A percentile compares a stretch with the other conserved stretches of the same genome.
Conservation (phyloP, 2,329 filamentous ascomycete genomes). For the Neophaeococcomyces aloes region DNA sequence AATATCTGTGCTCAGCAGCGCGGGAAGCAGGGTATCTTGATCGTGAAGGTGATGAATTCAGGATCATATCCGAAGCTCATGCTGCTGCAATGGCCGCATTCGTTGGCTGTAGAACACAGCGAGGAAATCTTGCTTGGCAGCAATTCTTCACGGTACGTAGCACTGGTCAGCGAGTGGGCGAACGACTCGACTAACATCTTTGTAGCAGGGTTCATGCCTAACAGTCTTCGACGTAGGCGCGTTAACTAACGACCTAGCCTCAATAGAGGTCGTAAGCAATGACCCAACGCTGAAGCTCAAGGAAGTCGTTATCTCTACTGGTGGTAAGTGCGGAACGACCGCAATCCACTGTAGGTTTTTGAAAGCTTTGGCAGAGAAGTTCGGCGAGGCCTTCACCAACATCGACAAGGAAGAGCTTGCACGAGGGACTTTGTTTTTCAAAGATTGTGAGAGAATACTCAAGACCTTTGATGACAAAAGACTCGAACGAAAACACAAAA, state of each 20-base stretch:
- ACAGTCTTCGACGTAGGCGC: constrained; percentile 3
- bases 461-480: not conserved
- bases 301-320: not conserved
- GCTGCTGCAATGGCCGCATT: not conserved
- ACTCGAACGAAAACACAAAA: not conserved
- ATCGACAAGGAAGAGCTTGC: not conserved
- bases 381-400: not conserved
- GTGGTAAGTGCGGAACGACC: constrained; percentile 3
- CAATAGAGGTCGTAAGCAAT: not conserved
- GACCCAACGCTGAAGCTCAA: not conserved
- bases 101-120: not conserved
- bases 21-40: not conserved
- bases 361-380: not conserved
- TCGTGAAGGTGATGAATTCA: not conserved
- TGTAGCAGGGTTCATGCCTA: not conserved
- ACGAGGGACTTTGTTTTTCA: not conserved
- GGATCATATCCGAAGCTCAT: not conserved
- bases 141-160: not conserved
- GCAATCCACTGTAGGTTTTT: not conserved
- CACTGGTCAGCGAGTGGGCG: not conserved
- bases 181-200: not conserved
- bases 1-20: not conserved
- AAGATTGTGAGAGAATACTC: not conserved
- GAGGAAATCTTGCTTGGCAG: not conserved
- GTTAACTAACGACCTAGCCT: not conserved